A percentile compares a stretch with the other conserved stretches of the same genome.
These are phyloP conservation scores for Ammopiptanthus mongolicus DNA, from an alignment of 306 rosid genomes.

Conservation along the genomic window DNA sequence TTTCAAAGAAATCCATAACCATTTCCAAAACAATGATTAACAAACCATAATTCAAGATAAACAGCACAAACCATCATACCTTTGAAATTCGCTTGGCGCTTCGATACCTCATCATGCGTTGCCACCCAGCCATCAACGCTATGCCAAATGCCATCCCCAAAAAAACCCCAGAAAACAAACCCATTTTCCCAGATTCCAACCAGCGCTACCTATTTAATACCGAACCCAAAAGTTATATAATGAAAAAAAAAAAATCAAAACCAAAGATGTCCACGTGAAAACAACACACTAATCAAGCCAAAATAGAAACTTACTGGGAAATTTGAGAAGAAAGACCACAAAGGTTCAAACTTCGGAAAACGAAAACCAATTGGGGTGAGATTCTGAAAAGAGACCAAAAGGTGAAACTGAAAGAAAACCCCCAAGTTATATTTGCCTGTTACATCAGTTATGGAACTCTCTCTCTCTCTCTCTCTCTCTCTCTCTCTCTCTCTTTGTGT, in stretches of 20 bases:
- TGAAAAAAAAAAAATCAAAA: neutral
- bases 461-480: neutral
- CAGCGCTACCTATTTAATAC: slow-evolving; percentile 16
- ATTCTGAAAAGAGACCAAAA: slow-evolving; percentile 16
- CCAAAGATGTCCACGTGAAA: slow-evolving; percentile 10
- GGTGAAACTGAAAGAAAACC: neutral
- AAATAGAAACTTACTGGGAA: slow-evolving; percentile 2
- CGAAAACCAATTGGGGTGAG: slow-evolving; percentile 20
- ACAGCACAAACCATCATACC: slow-evolving; percentile 35
- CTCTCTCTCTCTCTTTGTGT: too few relatives aligned
- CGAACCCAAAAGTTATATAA: neutral
- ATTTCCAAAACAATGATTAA: neutral
- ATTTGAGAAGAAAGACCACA: neutral
- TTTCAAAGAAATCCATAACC: neutral
- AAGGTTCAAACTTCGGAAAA: slow-evolving; percentile 13
- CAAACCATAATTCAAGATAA: slow-evolving; percentile 10
- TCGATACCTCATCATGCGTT: slow-evolving; percentile 72
- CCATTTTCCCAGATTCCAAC: slow-evolving; percentile 53
- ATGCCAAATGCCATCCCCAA: slow-evolving; percentile 76
- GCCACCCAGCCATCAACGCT: slow-evolving; percentile 88
- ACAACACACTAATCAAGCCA: neutral
- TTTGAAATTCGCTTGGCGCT: slow-evolving; percentile 71
- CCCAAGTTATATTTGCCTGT: neutral
- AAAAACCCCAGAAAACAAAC: slow-evolving; percentile 86
- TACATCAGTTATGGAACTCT: neutral